Evolutionary conservation across 257 asterid species (phyloP).

Genomic region (Primulina eburnea): DNA sequence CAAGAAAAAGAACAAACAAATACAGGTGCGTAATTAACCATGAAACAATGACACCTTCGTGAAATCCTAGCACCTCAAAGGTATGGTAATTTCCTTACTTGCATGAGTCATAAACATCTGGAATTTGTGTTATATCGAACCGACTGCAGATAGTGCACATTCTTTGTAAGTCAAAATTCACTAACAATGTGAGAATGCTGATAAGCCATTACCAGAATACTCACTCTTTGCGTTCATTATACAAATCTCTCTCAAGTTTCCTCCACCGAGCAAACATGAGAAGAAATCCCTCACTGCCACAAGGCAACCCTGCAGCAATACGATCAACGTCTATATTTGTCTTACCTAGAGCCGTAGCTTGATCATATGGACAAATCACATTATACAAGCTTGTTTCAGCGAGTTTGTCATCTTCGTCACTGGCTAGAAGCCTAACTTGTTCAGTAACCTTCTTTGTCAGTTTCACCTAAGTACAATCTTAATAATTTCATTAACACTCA

Average conservation of each 20-base stretch:
- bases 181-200: constrained; percentile 7
- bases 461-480: constrained; percentile 46
- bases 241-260: constrained; percentile 88
- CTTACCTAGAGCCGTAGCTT: constrained; percentile 98
- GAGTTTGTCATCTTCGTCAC: constrained; percentile 86
- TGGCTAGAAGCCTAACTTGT: constrained; percentile 82
- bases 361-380: constrained; percentile 92
- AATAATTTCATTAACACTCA: neutral
- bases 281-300: constrained; percentile 98
- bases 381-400: constrained; percentile 63
- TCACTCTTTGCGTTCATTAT: constrained; percentile 90
- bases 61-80: neutral
- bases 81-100: constrained; percentile 56
- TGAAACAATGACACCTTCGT: no score
- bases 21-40: neutral
- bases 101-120: constrained; percentile 98
- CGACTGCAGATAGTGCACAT: constrained; percentile 54
- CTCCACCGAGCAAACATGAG: constrained; percentile 99
- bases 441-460: constrained; percentile 91
- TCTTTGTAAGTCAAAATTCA: constrained; percentile 24
- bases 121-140: constrained; percentile 89
- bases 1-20: neutral
- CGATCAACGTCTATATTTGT: constrained; percentile 93
- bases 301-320: constrained; percentile 96
- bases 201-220: constrained; percentile 17